Percentiles rank a stretch among this genome's conserved stretches.
phyloP scores from a whole-genome alignment of 2,329 filamentous ascomycete genomes.

The Proliferodiscus dingleyae region DNA sequence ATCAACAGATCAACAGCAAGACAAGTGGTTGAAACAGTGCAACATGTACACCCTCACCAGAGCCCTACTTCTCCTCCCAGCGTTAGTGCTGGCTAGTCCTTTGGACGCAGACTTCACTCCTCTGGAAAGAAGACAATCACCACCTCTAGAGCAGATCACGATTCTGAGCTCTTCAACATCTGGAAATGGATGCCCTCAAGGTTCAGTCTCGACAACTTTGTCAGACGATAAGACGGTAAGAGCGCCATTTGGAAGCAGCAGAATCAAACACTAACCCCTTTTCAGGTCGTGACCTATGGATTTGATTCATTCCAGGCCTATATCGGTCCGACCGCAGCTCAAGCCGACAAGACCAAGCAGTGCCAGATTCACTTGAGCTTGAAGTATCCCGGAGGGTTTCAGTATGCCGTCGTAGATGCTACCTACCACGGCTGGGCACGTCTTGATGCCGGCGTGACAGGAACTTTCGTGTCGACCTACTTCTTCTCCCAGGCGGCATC shows the following conservation, averaged over 20 bases:
- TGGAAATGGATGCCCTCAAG: conserved; percentile 20
- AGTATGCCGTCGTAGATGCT: conserved; percentile 20
- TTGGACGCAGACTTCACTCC: conserved; percentile 5
- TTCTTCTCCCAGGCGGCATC: conserved; percentile 20
- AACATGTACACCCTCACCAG: conserved; percentile 15
- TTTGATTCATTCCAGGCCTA: conserved; percentile 21
- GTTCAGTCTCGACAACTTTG: conserved; percentile 12
- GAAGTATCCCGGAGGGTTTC: conserved; percentile 20
- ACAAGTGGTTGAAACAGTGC: no score
- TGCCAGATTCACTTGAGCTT: conserved; percentile 21
- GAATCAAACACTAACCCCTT: neutral
- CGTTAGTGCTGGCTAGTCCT: conserved; percentile 12
- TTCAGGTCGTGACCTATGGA: conserved; percentile 9
- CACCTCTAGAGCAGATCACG: conserved; percentile 12
- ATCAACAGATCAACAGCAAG: no score
- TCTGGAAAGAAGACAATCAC: conserved; percentile 1
- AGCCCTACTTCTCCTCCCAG: conserved; percentile 15
- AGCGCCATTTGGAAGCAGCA: no score
- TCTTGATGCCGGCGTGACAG: conserved; percentile 17
- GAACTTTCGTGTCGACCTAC: conserved; percentile 19
- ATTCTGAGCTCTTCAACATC: conserved; percentile 14
- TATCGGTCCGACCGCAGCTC: conserved; percentile 15
- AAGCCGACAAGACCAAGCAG: conserved; percentile 18
- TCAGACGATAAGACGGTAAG: conserved; percentile 14
- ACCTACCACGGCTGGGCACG: conserved; percentile 19